Percentiles rank a stretch among this genome's conserved stretches.
These are phyloP conservation scores for Rhodamnia rubescens DNA, from an alignment of 345 rosid species.

Conservation along the genomic window DNA sequence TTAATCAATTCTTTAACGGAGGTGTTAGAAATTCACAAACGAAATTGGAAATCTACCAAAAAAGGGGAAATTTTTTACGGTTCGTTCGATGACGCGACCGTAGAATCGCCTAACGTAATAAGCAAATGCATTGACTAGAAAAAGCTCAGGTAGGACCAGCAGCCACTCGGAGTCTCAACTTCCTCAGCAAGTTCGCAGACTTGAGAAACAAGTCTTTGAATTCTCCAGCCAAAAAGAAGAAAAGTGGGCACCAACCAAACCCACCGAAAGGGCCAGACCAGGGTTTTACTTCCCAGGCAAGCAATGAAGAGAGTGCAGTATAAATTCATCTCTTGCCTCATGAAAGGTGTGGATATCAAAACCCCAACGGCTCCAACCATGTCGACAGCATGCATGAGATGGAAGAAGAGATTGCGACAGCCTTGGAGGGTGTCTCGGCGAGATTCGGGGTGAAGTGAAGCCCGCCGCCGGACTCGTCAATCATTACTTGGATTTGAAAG, in stretches of 20 bases:
- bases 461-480: background rate
- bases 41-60: background rate
- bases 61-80: background rate
- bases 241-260: background rate
- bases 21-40: background rate
- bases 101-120: background rate
- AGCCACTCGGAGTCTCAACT: background rate
- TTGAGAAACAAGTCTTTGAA: background rate
- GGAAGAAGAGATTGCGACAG: background rate
- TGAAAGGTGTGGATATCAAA: background rate
- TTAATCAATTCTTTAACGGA: accelerated
- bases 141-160: background rate
- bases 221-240: background rate
- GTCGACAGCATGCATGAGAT: background rate
- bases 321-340: background rate
- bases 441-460: background rate
- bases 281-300: background rate
- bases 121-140: background rate
- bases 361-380: accelerated
- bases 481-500: background rate
- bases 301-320: background rate
- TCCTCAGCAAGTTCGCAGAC: background rate
- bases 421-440: background rate
- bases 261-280: background rate
- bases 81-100: background rate